Evolutionary conservation across 169 alveolate genomes (phyloP), one percentile per base, ranked within the genome.

Genomic region (Plasmodium chabaudi): DNA sequence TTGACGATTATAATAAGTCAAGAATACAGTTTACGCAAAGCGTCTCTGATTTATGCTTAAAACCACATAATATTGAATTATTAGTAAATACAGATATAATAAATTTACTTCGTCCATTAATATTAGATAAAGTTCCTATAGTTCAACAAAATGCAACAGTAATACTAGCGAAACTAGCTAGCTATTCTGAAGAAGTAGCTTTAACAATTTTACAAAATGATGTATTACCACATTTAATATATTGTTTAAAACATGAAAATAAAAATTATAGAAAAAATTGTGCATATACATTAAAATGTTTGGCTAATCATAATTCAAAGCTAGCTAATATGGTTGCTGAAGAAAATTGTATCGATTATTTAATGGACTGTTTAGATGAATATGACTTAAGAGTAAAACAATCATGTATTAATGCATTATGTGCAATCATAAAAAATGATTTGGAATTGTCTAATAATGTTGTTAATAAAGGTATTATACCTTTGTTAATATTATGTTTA

Each of bases 211-310:
- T 79, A 10, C 72, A 79, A n/a, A 79, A 79, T 55, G 89, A 79
- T 79, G 64, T 79, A 5, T 64, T 79, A 39, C 89, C 89, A 15
- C 89, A 79, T 55, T 57, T 79, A 79, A 69, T 79, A 19, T 79
- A 79, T 46, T 79, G 89, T 55, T 64, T 79, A 79, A 79, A 79
- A 64, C 89, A 79, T 79, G 89, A 79, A 55, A 79, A 79, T 79
- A 79, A 79, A 53, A 79, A 79, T 23, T 79, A 79, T 25, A 25
- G 89, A 47, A 79, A 79, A 56, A 79, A 79, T 55, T 65, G 89
- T 12, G 89, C 89, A 3, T 53, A 79, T 21, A 79, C 89, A 3
- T 27, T 79, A 23, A 51, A 55, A 51, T 79, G 82, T 39, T 59
- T 79, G 67, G 89, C 89, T 65, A 65, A 61, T 12, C 89, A 79